Percentiles rank a stretch among this genome's conserved stretches.
These are phyloP conservation scores for Alternaria incomplexa DNA, from an alignment of 2,329 filamentous ascomycete species.

Conservation along the genomic window DNA sequence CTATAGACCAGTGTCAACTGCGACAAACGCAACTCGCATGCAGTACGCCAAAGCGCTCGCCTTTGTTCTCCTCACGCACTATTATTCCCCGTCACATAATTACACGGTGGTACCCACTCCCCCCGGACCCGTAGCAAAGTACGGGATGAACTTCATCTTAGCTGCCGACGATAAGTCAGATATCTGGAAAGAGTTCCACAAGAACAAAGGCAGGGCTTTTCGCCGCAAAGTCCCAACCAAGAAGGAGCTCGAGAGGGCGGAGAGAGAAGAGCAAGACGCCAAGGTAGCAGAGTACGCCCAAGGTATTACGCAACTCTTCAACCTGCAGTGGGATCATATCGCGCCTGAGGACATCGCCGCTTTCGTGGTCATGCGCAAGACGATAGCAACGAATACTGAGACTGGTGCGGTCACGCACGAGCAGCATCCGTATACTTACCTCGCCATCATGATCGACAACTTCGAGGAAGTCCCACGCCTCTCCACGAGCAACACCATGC, in stretches of 20 bases:
- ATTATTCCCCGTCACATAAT: conserved; percentile 27
- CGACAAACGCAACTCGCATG: conserved; percentile 18
- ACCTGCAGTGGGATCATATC: conserved; percentile 19
- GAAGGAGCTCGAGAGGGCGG: not conserved
- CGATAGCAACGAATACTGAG: not conserved
- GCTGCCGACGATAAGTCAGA: conserved; percentile 12
- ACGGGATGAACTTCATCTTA: conserved; percentile 22
- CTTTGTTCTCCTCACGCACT: conserved; percentile 26
- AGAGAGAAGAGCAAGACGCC: not conserved
- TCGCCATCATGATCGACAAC: conserved; percentile 35
- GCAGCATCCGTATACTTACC: conserved; percentile 21
- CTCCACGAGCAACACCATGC: conserved; percentile 8
- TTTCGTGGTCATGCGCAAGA: conserved; percentile 22
- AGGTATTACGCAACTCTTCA: not conserved
- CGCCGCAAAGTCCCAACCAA: not conserved
- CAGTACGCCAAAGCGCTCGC: conserved; percentile 25
- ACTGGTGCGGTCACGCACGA: not conserved
- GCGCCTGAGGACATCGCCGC: conserved; percentile 25
- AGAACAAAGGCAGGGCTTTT: conserved; percentile 6
- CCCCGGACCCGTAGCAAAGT: conserved; percentile 12
- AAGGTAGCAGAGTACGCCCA: not conserved
- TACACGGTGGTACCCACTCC: conserved; percentile 19
- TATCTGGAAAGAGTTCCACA: not conserved
- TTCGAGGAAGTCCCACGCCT: conserved; percentile 17
- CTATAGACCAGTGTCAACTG: conserved; percentile 7